Base-by-base conservation (phyloP, 2,329 filamentous ascomycete genomes). In the Fusarium austroafricanum region DNA sequence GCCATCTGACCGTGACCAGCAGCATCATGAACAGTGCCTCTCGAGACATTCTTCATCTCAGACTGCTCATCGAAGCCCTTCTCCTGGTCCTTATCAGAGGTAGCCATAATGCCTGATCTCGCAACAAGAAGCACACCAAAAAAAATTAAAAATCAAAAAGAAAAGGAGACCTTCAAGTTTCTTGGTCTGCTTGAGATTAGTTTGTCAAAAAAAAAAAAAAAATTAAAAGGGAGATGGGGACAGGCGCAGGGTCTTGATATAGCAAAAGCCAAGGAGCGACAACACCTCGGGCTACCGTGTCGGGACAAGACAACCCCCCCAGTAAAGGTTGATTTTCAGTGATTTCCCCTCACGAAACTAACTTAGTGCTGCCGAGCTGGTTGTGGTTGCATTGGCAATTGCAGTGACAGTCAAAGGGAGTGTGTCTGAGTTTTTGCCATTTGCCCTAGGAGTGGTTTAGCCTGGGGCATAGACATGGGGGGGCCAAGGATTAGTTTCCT, bases 221-320 rank as follows among this genome's bases (percentile, higher is more conserved):
- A n/a, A n/a, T n/a, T n/a, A 38, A 61, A 45, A 35, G 15, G 1
- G 33, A 35, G n/a, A 35, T 9, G 33, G 15, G 54, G 55, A 51
- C 4, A 51, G 53, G 33, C 61, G 38, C 45, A 54, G 43, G 57
- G 55, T 42, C 49, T 69, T 59, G 39, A 72, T 64, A 72, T 68
- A 73, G 46, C 40, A 66, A 47, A 50, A 39, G 26, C 39, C 59
- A 44, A 55, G 55, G 26, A 61, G 55, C 46, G 56, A 65, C 52
- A 64, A 63, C 62, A 64, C 67, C 67, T 70, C 71, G 68, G 71
- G 63, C 68, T 70, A 67, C 66, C 67, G 38, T 55, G 56, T 70
- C 67, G 57, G 67, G 67, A 70, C 47, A 55, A 62, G 54, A 31
- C 29, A 59, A 39, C 57, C 57, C 49, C 49, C 55, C 69, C 53